Percentiles rank a stretch among this genome's conserved stretches.
These are phyloP conservation scores for Balamuthia mandrillaris DNA, from an alignment of 208 protist genomes.

Conservation along the genomic window DNA sequence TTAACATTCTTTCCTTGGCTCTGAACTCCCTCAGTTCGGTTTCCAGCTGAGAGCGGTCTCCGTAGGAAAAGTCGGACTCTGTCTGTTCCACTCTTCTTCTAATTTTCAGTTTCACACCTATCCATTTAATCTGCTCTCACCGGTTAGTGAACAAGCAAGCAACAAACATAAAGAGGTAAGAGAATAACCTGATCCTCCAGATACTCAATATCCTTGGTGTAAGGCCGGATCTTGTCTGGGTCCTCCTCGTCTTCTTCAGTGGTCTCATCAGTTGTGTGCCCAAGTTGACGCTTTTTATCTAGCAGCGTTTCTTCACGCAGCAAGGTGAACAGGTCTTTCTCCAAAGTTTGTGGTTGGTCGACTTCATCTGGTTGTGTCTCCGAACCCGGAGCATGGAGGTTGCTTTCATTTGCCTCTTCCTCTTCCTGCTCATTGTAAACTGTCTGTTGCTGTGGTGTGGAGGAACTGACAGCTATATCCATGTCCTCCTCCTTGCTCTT, in stretches of 20 bases:
- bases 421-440: neutral
- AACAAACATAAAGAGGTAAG: too few relatives aligned
- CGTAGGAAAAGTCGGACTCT: neutral
- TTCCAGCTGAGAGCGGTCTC: conserved; percentile 2
- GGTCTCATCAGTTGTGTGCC: neutral
- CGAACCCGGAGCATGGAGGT: neutral
- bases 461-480: neutral
- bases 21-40: neutral
- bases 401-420: neutral
- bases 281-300: too few relatives aligned
- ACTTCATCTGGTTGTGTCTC: neutral
- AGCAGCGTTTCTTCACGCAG: too few relatives aligned
- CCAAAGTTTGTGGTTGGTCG: too few relatives aligned
- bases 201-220: neutral
- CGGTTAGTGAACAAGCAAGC: too few relatives aligned
- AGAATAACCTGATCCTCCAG: too few relatives aligned
- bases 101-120: too few relatives aligned
- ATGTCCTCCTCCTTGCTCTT: neutral
- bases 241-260: neutral
- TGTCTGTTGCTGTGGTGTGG: too few relatives aligned
- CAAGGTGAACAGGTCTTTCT: too few relatives aligned
- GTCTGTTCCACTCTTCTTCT: too few relatives aligned
- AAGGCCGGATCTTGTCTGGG: neutral
- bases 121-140: too few relatives aligned
- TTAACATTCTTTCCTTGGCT: too few relatives aligned